Evolutionary conservation across 169 alveolate genomes (phyloP).

Genomic region (Eimeria zaria): DNA sequence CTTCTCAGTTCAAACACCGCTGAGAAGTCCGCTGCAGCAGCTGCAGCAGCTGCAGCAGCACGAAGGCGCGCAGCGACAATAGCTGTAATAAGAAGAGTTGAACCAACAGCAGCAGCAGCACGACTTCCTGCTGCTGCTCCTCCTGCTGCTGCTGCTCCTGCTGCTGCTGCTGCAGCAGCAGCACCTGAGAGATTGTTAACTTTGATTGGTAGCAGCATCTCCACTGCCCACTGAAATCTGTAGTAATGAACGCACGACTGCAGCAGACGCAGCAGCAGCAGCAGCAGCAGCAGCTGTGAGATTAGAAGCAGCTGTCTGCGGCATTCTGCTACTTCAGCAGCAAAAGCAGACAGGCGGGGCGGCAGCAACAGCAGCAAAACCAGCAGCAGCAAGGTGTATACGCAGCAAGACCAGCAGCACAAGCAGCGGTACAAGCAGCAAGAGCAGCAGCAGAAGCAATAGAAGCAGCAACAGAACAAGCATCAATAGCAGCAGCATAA

Average conservation of each 20-base stretch:
- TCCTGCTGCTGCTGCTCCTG: not conserved
- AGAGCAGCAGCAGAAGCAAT: not conserved
- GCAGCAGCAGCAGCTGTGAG: slow-evolving; percentile 54
- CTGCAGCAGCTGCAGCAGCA: not conserved
- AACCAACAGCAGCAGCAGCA: not conserved
- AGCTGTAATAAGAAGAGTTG: not conserved
- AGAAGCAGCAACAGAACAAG: not conserved
- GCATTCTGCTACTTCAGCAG: no score
- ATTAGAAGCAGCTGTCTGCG: not conserved
- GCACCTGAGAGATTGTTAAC: not conserved
- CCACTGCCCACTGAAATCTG: slow-evolving; percentile 21
- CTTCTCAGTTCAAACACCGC: not conserved
- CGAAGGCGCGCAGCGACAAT: not conserved
- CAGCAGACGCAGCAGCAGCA: slow-evolving; percentile 35
- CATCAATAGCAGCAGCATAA: no score
- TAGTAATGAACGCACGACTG: slow-evolving; percentile 29
- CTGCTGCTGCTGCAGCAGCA: not conserved
- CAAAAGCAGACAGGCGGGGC: no score
- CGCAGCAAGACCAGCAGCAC: not conserved
- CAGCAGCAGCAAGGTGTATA: not conserved
- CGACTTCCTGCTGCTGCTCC: not conserved
- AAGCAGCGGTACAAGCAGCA: no score
- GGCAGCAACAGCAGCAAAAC: no score
- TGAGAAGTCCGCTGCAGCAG: not conserved
- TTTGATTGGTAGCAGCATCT: not conserved